Conservation (phyloP, 2,329 filamentous ascomycete genomes). For the Diaporthe sp. region DNA sequence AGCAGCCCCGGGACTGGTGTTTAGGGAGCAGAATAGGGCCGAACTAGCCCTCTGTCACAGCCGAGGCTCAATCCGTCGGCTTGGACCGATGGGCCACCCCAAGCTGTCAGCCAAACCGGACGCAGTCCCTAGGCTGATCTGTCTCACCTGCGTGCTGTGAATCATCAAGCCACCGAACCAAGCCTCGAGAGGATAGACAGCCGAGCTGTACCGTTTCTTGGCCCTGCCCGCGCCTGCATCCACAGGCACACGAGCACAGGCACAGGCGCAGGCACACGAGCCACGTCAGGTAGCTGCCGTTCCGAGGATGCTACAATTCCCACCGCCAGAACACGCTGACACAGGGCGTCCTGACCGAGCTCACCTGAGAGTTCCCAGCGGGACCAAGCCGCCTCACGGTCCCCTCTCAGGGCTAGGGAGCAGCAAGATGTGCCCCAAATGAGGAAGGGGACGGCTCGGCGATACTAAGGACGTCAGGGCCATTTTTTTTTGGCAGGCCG, state of each 20-base stretch:
- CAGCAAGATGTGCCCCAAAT: neutral
- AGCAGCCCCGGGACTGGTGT: conserved; percentile 11
- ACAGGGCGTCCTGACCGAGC: conserved; percentile 16
- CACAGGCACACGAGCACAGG: neutral
- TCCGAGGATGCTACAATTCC: neutral
- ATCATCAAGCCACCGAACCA: conserved; percentile 34
- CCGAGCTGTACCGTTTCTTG: conserved; percentile 19
- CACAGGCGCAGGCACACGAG: neutral
- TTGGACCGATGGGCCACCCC: conserved; percentile 11
- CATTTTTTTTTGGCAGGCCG: conserved; percentile 1
- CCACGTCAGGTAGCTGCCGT: neutral
- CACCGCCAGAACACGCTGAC: conserved; percentile 14
- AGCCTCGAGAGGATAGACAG: conserved; percentile 25
- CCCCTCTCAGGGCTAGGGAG: conserved; percentile 10
- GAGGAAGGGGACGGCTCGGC: conserved; percentile 18
- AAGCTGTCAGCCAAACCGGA: conserved; percentile 17
- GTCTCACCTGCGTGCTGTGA: conserved; percentile 33
- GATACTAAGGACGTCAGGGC: conserved; percentile 12
- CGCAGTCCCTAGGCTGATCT: conserved; percentile 15
- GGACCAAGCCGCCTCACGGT: conserved; percentile 14
- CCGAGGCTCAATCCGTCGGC: conserved; percentile 26
- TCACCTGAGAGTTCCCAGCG: conserved; percentile 13
- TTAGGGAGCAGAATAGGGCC: conserved; percentile 25
- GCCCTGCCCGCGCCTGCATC: conserved; percentile 19
- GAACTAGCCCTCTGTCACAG: conserved; percentile 8